These are phyloP conservation scores for Linnemannia schmuckeri DNA, from an alignment of 192 early-diverging fungal species.

Conservation along the genomic window DNA sequence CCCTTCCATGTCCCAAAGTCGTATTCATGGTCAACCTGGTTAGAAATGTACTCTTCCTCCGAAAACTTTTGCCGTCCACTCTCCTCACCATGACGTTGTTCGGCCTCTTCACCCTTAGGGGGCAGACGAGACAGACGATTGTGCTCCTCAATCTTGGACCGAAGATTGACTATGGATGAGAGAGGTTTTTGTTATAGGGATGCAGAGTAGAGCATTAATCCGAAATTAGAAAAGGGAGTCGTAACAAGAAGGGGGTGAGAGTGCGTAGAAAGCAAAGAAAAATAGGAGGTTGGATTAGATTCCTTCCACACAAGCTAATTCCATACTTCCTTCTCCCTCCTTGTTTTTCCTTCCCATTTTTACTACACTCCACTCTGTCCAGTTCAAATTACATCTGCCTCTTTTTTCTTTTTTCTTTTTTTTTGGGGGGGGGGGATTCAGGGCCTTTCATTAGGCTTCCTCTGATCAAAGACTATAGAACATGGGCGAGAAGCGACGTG, in stretches of 20 bases:
- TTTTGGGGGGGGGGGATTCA: too few species aligned
- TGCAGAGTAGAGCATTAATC: background rate
- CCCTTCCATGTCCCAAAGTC: slow-evolving; percentile 68
- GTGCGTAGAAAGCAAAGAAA: background rate
- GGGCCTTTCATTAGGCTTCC: background rate
- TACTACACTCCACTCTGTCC: background rate
- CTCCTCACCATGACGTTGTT: background rate
- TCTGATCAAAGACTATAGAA: background rate
- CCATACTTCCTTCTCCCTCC: background rate
- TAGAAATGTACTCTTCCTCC: slow-evolving; percentile 16
- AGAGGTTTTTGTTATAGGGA: background rate
- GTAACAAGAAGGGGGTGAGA: background rate
- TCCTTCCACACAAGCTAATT: background rate
- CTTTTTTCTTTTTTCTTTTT: too few species aligned
- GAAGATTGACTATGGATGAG: slow-evolving; percentile 27
- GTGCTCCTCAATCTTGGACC: slow-evolving; percentile 27
- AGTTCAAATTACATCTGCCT: background rate
- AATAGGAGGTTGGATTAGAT: slow-evolving; percentile 9
- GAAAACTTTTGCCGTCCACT: background rate
- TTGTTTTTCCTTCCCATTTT: background rate
- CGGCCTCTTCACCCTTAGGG: background rate
- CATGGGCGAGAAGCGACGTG: background rate
- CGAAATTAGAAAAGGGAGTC: background rate
- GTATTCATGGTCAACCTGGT: slow-evolving; percentile 71
- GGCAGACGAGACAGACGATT: slow-evolving; percentile 21